A percentile compares a stretch with the other conserved stretches of the same genome.
These are phyloP conservation scores for Dictyostelium intermedium DNA, from an alignment of 78 protist species.

Conservation along the genomic window DNA sequence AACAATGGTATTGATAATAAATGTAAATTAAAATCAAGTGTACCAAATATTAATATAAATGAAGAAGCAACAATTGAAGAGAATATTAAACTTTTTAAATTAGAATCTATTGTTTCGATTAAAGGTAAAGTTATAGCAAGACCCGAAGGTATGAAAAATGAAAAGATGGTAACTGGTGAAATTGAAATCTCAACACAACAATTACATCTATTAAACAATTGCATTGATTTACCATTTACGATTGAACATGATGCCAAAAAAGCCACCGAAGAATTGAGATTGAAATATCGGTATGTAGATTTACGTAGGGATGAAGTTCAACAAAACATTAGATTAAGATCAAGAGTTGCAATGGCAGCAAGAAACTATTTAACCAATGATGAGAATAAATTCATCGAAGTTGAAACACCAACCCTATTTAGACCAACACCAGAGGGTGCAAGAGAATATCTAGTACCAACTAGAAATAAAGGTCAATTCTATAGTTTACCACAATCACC, in stretches of 20 bases:
- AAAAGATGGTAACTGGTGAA: slow-evolving; percentile 36
- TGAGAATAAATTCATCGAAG: slow-evolving; percentile 79
- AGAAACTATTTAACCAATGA: not conserved
- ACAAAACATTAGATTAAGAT: slow-evolving; percentile 73
- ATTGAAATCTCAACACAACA: not conserved
- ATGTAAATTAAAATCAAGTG: not conserved
- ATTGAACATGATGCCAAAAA: slow-evolving; percentile 34
- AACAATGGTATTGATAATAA: not conserved
- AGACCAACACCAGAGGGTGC: slow-evolving; percentile 94
- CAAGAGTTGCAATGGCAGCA: slow-evolving; percentile 24
- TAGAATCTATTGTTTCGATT: slow-evolving; percentile 25
- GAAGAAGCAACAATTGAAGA: not conserved
- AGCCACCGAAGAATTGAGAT: slow-evolving; percentile 69
- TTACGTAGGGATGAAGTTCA: slow-evolving; percentile 79
- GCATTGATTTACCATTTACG: slow-evolving; percentile 57
- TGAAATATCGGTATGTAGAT: slow-evolving; percentile 85
- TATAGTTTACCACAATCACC: slow-evolving; percentile 91
- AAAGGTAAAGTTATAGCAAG: slow-evolving; percentile 21
- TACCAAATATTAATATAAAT: not conserved
- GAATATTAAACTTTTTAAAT: not conserved
- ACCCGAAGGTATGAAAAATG: slow-evolving; percentile 24
- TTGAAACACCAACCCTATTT: slow-evolving; percentile 93
- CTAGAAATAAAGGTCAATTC: slow-evolving; percentile 68
- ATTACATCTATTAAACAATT: slow-evolving; percentile 4
- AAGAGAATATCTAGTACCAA: slow-evolving; percentile 90